These are phyloP conservation scores for Phytophthora ohioensis DNA, from an alignment of 352 stramenopile genomes.

Conservation along the genomic window DNA sequence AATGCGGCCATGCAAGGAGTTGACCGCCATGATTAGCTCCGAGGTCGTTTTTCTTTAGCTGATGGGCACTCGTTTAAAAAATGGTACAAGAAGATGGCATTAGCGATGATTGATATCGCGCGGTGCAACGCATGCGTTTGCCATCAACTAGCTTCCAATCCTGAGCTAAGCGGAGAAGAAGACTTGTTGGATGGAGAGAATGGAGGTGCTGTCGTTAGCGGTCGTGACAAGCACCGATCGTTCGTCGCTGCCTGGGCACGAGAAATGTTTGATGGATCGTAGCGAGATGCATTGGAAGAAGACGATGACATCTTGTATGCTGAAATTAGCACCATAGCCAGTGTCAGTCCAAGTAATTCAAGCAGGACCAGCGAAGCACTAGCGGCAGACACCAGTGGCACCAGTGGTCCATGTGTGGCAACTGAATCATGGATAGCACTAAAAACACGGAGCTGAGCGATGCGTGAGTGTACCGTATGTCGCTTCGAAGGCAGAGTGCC, in stretches of 20 bases:
- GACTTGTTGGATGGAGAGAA: too few relatives aligned
- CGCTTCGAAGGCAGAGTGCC: not conserved
- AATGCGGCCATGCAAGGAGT: slow-evolving; percentile 48
- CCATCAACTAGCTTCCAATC: too few relatives aligned
- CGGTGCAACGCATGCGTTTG: slow-evolving; percentile 30
- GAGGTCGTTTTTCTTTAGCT: slow-evolving; percentile 33
- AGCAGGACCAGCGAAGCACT: not conserved
- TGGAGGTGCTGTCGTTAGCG: not conserved
- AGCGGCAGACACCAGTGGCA: too few relatives aligned
- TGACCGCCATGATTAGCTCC: slow-evolving; percentile 37
- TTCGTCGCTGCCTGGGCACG: not conserved
- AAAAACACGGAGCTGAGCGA: not conserved
- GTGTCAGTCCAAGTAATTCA: too few relatives aligned
- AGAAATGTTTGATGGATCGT: slow-evolving; percentile 3
- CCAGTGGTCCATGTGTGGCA: not conserved
- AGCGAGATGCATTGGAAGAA: not conserved
- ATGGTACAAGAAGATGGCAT: slow-evolving; percentile 38
- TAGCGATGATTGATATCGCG: slow-evolving; percentile 35
- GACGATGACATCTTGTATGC: not conserved
- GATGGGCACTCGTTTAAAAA: slow-evolving; percentile 43
- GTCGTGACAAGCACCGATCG: not conserved
- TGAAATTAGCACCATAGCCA: too few relatives aligned
- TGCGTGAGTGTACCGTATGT: slow-evolving; percentile 9
- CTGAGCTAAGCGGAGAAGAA: too few relatives aligned
- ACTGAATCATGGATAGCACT: slow-evolving; percentile 3